Evolutionary conservation across 176 grass and related monocot genomes (phyloP).

Genomic region (Aechmea fasciata): DNA sequence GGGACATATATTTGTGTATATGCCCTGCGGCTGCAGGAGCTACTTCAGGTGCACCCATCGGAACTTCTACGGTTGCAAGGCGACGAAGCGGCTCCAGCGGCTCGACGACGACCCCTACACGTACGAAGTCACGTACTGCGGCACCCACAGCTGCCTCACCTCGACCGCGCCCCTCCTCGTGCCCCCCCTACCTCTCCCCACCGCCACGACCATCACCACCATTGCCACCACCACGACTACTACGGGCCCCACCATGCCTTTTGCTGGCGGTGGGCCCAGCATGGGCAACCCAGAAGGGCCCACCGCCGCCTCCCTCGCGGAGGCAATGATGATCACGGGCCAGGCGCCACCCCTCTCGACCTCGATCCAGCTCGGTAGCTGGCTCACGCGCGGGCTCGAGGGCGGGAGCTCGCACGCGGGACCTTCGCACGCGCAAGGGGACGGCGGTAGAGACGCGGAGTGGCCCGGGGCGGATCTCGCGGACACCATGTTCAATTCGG

Average conservation of each 20-base stretch:
- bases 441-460: conserved; percentile 17
- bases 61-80: conserved; percentile 81
- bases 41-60: conserved; percentile 92
- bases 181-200: conserved; percentile 8
- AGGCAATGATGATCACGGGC: not conserved
- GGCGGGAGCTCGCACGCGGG: not conserved
- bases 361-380: conserved; percentile 45
- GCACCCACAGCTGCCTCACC: conserved; percentile 69
- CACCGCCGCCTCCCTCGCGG: not conserved
- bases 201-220: not conserved
- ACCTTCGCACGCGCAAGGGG: not conserved
- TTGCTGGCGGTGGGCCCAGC: not conserved
- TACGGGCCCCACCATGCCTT: not conserved
- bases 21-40: conserved; percentile 32
- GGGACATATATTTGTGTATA: too few species aligned
- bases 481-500: conserved; percentile 62
- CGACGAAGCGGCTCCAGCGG: conserved; percentile 84
- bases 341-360: conserved; percentile 26
- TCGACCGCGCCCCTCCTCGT: conserved; percentile 54
- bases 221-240: not conserved
- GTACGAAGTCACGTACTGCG: conserved; percentile 73
- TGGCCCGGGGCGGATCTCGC: conserved; percentile 47
- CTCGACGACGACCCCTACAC: conserved; percentile 59
- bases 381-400: conserved; percentile 20
- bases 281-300: not conserved